Percentiles rank a stretch among this genome's conserved stretches.
These are phyloP conservation scores for Haplosporangium sp. DNA, from an alignment of 371 early-diverging fungal genomes.

Conservation along the genomic window DNA sequence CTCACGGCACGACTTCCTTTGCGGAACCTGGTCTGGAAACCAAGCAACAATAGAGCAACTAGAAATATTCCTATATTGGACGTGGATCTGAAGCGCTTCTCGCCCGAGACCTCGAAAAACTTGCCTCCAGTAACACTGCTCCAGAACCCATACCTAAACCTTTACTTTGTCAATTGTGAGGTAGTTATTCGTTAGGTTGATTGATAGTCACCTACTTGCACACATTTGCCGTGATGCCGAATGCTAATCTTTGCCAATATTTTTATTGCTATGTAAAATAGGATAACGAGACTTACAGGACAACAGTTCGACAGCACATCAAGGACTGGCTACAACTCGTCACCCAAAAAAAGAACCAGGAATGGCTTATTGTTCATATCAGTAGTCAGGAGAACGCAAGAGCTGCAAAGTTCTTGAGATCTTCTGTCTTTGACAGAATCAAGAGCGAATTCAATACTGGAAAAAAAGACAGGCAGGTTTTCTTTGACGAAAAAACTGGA, in stretches of 20 bases:
- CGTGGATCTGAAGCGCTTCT: constrained; percentile 76
- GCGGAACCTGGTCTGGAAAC: constrained; percentile 86
- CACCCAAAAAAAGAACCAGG: constrained; percentile 84
- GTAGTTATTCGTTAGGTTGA: constrained; percentile 52
- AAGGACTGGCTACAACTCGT: constrained; percentile 86
- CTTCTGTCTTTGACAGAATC: constrained; percentile 87
- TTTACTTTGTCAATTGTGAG: constrained; percentile 87
- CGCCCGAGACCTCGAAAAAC: constrained; percentile 62
- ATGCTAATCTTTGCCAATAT: neutral
- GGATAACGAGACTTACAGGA: constrained; percentile 89
- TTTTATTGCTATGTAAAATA: constrained; percentile 23
- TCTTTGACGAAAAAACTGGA: neutral
- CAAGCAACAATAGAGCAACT: constrained; percentile 73
- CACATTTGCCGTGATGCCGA: neutral
- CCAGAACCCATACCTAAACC: constrained; percentile 78
- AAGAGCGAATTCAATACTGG: constrained; percentile 86
- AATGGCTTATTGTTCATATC: constrained; percentile 93
- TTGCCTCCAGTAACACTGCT: constrained; percentile 69
- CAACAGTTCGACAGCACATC: constrained; percentile 77
- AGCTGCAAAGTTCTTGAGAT: constrained; percentile 73
- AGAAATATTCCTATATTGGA: constrained; percentile 72
- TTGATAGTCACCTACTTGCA: neutral
- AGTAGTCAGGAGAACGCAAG: constrained; percentile 72
- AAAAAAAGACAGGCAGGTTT: constrained; percentile 72
- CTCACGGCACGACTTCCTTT: constrained; percentile 83